Evolutionary conservation across 176 grass and related monocot species (phyloP).

Genomic region (Bonia amplexicaulis): DNA sequence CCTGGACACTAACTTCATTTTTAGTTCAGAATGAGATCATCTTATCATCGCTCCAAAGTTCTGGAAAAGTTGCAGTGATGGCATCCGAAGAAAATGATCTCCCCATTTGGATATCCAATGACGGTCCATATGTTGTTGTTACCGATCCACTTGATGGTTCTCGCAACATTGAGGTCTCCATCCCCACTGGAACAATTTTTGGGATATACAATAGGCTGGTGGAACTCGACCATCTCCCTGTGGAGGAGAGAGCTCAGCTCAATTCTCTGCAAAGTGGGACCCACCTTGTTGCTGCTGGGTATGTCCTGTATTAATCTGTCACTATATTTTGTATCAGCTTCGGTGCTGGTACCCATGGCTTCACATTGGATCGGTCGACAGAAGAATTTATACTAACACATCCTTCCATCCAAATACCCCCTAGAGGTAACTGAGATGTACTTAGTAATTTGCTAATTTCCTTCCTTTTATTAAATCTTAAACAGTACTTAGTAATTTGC

Average conservation of each 20-base stretch:
- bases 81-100: constrained; percentile 83
- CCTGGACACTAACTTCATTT: neutral
- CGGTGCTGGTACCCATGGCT: constrained; percentile 61
- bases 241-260: constrained; percentile 66
- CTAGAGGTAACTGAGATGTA: constrained; percentile 48
- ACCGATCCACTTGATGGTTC: constrained; percentile 89
- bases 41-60: constrained; percentile 60
- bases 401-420: constrained; percentile 73
- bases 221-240: constrained; percentile 75
- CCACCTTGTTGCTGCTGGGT: constrained; percentile 62
- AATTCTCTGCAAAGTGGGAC: constrained; percentile 81
- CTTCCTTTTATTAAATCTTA: neutral
- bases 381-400: constrained; percentile 91
- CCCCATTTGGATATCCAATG: constrained; percentile 56
- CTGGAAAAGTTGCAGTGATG: constrained; percentile 77
- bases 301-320: constrained; percentile 85
- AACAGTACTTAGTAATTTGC: neutral
- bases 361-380: constrained; percentile 67
- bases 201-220: constrained; percentile 71
- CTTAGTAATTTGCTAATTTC: neutral
- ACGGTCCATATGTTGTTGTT: constrained; percentile 64
- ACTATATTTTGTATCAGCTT: constrained; percentile 87
- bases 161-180: constrained; percentile 91
- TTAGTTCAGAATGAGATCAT: constrained; percentile 82
- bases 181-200: constrained; percentile 93